Evolutionary conservation across 1,284 basidiomycete species (phyloP).

Genomic region (Pseudozyma hubeiensis): DNA sequence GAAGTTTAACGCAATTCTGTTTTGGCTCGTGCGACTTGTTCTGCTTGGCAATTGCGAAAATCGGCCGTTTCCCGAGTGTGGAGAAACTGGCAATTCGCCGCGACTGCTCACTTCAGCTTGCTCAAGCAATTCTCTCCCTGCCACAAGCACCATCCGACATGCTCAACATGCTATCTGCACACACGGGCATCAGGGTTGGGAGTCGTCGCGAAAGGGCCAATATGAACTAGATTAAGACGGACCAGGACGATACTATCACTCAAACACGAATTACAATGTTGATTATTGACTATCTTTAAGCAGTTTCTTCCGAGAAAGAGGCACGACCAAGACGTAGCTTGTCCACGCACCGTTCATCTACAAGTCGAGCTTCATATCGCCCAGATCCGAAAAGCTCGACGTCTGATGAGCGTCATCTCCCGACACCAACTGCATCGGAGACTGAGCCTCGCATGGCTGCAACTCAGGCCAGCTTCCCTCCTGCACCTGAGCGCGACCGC

Average conservation of each 20-base stretch:
- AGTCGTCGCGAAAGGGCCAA: too few species aligned
- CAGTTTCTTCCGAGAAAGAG: too few species aligned
- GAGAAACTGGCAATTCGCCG: background rate
- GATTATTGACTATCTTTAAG: too few species aligned
- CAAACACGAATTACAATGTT: too few species aligned
- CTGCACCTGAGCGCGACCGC: constrained; percentile 18
- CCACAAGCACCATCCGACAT: background rate
- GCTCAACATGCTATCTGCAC: too few species aligned
- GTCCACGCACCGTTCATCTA: constrained; percentile 1
- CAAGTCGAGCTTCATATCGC: constrained; percentile 49
- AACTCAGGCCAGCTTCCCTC: constrained; percentile 48
- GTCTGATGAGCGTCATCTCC: constrained; percentile 12
- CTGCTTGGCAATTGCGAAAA: background rate
- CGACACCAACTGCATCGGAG: constrained; percentile 41
- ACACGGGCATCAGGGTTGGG: too few species aligned
- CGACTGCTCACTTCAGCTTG: background rate
- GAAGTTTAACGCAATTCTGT: too few species aligned
- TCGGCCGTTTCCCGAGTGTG: constrained; percentile 15
- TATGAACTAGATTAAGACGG: too few species aligned
- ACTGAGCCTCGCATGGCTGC: constrained; percentile 36
- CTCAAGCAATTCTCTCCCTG: background rate
- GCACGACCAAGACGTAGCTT: too few species aligned
- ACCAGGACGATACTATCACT: too few species aligned
- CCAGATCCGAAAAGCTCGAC: constrained; percentile 33
- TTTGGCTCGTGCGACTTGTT: constrained; percentile 26